A percentile compares a stretch with the other conserved stretches of the same genome.
These are phyloP conservation scores for Clathrospora elynae DNA, from an alignment of 2,329 filamentous ascomycete species.

Conservation along the genomic window DNA sequence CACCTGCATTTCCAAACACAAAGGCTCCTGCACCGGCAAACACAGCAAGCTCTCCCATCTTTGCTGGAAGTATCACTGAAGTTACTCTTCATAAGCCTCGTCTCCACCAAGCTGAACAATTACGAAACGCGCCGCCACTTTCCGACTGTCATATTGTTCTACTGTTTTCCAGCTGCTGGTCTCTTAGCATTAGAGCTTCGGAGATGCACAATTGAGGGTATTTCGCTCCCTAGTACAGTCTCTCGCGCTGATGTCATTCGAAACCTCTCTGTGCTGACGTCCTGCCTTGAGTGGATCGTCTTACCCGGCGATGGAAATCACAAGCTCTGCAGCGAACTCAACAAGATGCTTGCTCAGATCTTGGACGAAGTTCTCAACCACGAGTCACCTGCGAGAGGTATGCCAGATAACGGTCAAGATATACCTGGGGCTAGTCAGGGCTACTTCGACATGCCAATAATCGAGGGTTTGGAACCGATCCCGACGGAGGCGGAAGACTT, in stretches of 20 bases:
- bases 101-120: conserved; percentile 42
- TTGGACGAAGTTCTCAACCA: conserved; percentile 47
- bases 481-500: conserved; percentile 45
- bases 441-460: conserved; percentile 44
- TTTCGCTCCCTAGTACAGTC: conserved; percentile 36
- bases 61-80: conserved; percentile 43
- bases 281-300: conserved; percentile 44
- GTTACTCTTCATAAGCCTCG: conserved; percentile 38
- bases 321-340: conserved; percentile 44
- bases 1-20: conserved; percentile 44
- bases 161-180: conserved; percentile 44
- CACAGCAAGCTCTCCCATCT: conserved; percentile 37
- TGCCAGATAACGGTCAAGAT: conserved; percentile 17
- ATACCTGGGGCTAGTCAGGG: conserved; percentile 25
- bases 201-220: conserved; percentile 41
- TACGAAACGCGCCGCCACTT: conserved; percentile 42
- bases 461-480: conserved; percentile 46
- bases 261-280: conserved; percentile 45
- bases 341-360: conserved; percentile 44
- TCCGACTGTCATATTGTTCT: conserved; percentile 43
- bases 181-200: conserved; percentile 43
- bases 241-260: conserved; percentile 45
- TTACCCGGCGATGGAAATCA: conserved; percentile 45
- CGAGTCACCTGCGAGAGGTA: conserved; percentile 32
- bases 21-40: conserved; percentile 40